Percentiles rank a stretch among this genome's conserved stretches.
These are phyloP conservation scores for Fragilaria crotonensis DNA, from an alignment of 108 stramenopile species.

Conservation along the genomic window DNA sequence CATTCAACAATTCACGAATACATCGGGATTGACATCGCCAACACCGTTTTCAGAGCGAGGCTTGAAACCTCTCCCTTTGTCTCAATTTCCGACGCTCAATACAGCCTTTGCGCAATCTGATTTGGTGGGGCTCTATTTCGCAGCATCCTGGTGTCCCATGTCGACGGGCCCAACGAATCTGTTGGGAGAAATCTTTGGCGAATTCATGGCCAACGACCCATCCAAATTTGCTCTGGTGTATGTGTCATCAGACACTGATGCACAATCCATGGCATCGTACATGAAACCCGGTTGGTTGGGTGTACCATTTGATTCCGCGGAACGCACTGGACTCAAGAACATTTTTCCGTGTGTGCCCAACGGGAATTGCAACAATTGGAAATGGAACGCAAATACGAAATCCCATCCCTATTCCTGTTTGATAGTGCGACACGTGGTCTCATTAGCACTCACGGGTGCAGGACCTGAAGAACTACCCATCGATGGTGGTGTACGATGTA, in stretches of 20 bases:
- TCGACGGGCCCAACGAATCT: conserved; percentile 32
- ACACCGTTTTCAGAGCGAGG: too few species aligned
- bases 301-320: conserved; percentile 42
- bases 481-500: conserved; percentile 20
- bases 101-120: conserved; percentile 47
- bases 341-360: conserved; percentile 48
- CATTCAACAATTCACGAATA: not conserved
- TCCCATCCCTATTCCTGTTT: conserved; percentile 57
- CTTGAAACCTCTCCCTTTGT: conserved; percentile 26
- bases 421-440: conserved; percentile 45
- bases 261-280: conserved; percentile 34
- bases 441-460: conserved; percentile 40
- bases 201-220: conserved; percentile 12
- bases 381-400: conserved; percentile 44
- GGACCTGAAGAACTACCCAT: conserved; percentile 36
- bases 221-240: conserved; percentile 43
- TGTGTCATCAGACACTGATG: conserved; percentile 50
- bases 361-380: conserved; percentile 38
- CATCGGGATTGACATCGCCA: not conserved
- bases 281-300: conserved; percentile 34
- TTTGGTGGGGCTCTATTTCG: conserved; percentile 59
- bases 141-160: conserved; percentile 67
- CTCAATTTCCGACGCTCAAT: conserved; percentile 37
- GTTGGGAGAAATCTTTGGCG: conserved; percentile 35
- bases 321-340: conserved; percentile 41